phyloP scores from a whole-genome alignment of 2,329 filamentous ascomycete species.

The Alternaria triticimaculans region DNA sequence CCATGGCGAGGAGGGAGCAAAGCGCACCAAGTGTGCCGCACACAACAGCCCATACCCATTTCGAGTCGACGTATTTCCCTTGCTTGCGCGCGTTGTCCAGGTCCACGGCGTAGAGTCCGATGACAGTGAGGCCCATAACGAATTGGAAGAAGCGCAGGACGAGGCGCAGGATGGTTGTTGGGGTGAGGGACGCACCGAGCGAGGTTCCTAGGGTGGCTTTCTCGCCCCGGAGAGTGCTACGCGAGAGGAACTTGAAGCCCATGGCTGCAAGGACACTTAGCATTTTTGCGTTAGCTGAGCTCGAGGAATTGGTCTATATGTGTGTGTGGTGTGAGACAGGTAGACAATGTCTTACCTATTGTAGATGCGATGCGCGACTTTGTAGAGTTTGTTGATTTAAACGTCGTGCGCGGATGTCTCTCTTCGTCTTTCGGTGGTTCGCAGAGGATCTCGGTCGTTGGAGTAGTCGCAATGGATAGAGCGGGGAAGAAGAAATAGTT shows the following conservation, averaged over 20 bases:
- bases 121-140: slow-evolving; percentile 75
- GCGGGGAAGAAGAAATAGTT: neutral
- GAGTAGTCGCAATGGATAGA: neutral
- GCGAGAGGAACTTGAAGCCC: slow-evolving; percentile 40
- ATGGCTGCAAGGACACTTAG: slow-evolving; percentile 13
- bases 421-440: neutral
- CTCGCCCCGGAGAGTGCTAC: slow-evolving; percentile 39
- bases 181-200: slow-evolving; percentile 27
- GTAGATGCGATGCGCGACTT: neutral
- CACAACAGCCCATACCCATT: slow-evolving; percentile 64
- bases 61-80: slow-evolving; percentile 46
- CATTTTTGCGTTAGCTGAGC: neutral
- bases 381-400: neutral
- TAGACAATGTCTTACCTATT: neutral
- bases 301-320: neutral
- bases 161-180: slow-evolving; percentile 54
- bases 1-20: slow-evolving; percentile 63
- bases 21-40: slow-evolving; percentile 33
- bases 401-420: neutral
- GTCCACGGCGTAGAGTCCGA: slow-evolving; percentile 68
- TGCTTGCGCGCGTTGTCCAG: slow-evolving; percentile 53
- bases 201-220: slow-evolving; percentile 33
- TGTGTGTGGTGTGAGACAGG: neutral
- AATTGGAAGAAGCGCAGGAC: slow-evolving; percentile 78
- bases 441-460: neutral